Evolutionary conservation across 2,329 filamentous ascomycete genomes (phyloP), one percentile per base, ranked within the genome.

Genomic region (Aspergillus thermomutatus): DNA sequence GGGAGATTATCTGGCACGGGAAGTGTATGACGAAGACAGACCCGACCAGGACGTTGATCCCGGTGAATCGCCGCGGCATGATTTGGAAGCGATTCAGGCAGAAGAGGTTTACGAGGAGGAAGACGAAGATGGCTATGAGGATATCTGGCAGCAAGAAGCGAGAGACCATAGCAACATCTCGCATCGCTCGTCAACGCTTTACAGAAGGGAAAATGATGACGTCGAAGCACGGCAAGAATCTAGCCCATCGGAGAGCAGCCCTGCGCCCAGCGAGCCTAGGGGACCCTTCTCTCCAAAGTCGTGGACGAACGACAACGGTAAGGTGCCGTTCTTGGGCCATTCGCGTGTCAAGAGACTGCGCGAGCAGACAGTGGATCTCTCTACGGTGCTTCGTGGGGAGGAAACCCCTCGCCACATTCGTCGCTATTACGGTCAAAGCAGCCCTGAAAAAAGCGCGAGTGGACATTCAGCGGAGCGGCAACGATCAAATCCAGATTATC

Each of bases 91-190:
- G 40, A 26, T 23, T n/a, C 40, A 56, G 26, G 52, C 55, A 28
- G 55, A 64, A 5, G 59, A 63, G 23, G 53, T 54, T 19, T 34
- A 62, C 40, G 59, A 60, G 3, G 59, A 61, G 10, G 64, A 66
- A 10, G 69, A 70, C 11, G 68, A 71, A 17, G 74, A 74, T 41
- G 76, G 70, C 14, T 75, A 73, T 55, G 75, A 73, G 51, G 78
- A 80, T 53, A 79, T 80, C 27, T 80, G 78, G 78, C 77, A 80
- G 59, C 72, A 75, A 60, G 74, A 78, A 61, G 74, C 75, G 43
- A 66, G 68, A n/a, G 71, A 76, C 50, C 67, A 72, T 45, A 73
- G 69, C 45, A 64, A 69, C 21, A 60, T 66, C 10, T 70, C 69
- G 11, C 64, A 70, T 53, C 64, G 60, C 28, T 66, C 64, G 17